Conservation (phyloP, 2,329 filamentous ascomycete species). For the Hypoxylon sp. region DNA sequence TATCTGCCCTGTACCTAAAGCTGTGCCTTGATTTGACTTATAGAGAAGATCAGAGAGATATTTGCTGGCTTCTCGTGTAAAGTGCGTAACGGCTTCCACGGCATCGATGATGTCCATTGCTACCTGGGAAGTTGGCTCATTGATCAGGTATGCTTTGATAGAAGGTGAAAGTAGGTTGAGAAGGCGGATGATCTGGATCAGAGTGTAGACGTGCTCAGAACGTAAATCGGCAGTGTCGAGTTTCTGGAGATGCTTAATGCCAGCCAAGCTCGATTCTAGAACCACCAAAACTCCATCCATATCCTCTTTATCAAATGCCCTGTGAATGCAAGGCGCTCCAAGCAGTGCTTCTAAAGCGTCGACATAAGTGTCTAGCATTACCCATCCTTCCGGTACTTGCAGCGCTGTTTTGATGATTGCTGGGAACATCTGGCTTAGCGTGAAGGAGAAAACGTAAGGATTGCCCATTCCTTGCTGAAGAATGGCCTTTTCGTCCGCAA, state of each 20-base stretch:
- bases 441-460: slow-evolving; percentile 62
- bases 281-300: slow-evolving; percentile 55
- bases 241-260: slow-evolving; percentile 49
- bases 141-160: slow-evolving; percentile 49
- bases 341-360: slow-evolving; percentile 60
- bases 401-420: slow-evolving; percentile 63
- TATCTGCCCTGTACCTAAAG: neutral
- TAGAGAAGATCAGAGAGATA: slow-evolving; percentile 45
- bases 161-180: slow-evolving; percentile 53
- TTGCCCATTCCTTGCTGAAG: slow-evolving; percentile 66
- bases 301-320: slow-evolving; percentile 56
- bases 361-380: slow-evolving; percentile 67
- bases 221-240: slow-evolving; percentile 43
- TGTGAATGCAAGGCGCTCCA: slow-evolving; percentile 55
- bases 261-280: slow-evolving; percentile 52
- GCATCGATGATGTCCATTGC: slow-evolving; percentile 37
- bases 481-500: slow-evolving; percentile 64
- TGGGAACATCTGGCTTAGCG: slow-evolving; percentile 68
- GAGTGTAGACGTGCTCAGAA: slow-evolving; percentile 46
- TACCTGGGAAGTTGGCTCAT: slow-evolving; percentile 42
- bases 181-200: slow-evolving; percentile 47
- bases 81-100: slow-evolving; percentile 47
- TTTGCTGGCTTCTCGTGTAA: slow-evolving; percentile 46
- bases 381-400: slow-evolving; percentile 58
- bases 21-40: neutral